phyloP scores from a whole-genome alignment of 164 flowering plant species.

The Dillenia turbinata region DNA sequence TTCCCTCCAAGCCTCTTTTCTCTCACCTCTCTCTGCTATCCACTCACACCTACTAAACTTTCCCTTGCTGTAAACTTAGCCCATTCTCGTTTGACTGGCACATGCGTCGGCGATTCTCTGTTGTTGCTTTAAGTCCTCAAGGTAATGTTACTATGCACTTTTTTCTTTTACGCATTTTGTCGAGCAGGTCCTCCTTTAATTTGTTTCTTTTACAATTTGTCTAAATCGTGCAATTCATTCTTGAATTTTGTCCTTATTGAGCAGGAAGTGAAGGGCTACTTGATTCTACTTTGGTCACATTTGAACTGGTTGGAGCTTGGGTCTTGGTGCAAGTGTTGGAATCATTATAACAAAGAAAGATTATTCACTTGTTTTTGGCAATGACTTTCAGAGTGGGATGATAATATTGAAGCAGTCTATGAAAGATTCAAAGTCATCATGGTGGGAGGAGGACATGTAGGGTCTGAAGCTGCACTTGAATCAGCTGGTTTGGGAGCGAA shows the following conservation, averaged over 20 bases:
- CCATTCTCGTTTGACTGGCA: slow-evolving; percentile 9
- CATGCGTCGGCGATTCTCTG: slow-evolving; percentile 16
- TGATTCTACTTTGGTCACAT: background rate
- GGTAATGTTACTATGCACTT: slow-evolving; percentile 11
- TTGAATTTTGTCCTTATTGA: background rate
- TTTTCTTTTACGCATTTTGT: slow-evolving; percentile 1
- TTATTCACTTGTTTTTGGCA: background rate
- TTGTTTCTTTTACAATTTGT: background rate
- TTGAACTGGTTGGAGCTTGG: background rate
- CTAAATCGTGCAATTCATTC: background rate
- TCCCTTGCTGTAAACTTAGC: background rate
- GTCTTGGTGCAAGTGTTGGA: background rate
- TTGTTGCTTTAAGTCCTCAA: slow-evolving; percentile 21
- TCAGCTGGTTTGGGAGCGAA: slow-evolving; percentile 94
- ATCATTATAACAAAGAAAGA: background rate
- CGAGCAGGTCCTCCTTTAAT: background rate
- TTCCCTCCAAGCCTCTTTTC: background rate
- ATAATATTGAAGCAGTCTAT: slow-evolving; percentile 25
- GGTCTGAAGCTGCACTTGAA: slow-evolving; percentile 99
- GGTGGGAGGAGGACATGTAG: slow-evolving; percentile 99
- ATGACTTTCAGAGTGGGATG: slow-evolving; percentile 26
- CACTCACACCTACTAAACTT: background rate
- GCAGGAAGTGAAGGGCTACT: background rate
- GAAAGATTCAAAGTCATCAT: slow-evolving; percentile 91
- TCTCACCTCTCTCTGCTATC: slow-evolving; percentile 7